Percentiles rank a stretch among this genome's conserved stretches.
Conservation (phyloP, 306 rosid species). For the Pueraria montana region DNA sequence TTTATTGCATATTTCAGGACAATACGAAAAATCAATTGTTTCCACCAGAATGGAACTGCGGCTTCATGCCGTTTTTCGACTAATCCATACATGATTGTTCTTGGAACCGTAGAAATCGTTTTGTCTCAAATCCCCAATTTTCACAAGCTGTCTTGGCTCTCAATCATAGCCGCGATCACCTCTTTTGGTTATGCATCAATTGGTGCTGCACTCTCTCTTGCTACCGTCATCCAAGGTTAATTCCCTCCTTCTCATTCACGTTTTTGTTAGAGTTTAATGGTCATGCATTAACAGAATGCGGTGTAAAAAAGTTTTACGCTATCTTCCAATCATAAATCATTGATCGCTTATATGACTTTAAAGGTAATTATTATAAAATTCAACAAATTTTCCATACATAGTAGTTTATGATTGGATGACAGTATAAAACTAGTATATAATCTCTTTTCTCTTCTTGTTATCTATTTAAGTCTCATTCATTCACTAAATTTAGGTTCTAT, state of each 20-base stretch:
- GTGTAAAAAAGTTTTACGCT: too few species aligned
- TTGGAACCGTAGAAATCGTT: constrained; percentile 58
- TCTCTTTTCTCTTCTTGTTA: too few species aligned
- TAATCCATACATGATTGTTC: constrained; percentile 63
- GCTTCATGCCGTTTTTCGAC: constrained; percentile 57
- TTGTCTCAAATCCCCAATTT: constrained; percentile 70
- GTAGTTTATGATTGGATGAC: too few species aligned
- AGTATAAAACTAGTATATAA: too few species aligned
- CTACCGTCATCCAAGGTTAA: constrained; percentile 53
- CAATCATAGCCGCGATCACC: constrained; percentile 57
- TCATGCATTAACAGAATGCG: too few species aligned
- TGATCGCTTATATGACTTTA: too few species aligned
- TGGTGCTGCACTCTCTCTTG: constrained; percentile 65
- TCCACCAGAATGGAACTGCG: constrained; percentile 43
- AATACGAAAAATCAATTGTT: constrained; percentile 59
- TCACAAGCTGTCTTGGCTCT: constrained; percentile 61
- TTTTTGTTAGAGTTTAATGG: too few species aligned
- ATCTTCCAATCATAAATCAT: too few species aligned
- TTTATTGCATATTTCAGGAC: constrained; percentile 52
- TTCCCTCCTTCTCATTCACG: neutral
- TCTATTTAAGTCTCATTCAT: too few species aligned
- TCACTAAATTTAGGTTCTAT: too few species aligned
- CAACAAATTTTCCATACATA: too few species aligned
- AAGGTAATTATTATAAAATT: too few species aligned
- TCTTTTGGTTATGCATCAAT: constrained; percentile 67